phyloP scores from a whole-genome alignment of 2,329 filamentous ascomycete genomes.

The Fusarium sp. region DNA sequence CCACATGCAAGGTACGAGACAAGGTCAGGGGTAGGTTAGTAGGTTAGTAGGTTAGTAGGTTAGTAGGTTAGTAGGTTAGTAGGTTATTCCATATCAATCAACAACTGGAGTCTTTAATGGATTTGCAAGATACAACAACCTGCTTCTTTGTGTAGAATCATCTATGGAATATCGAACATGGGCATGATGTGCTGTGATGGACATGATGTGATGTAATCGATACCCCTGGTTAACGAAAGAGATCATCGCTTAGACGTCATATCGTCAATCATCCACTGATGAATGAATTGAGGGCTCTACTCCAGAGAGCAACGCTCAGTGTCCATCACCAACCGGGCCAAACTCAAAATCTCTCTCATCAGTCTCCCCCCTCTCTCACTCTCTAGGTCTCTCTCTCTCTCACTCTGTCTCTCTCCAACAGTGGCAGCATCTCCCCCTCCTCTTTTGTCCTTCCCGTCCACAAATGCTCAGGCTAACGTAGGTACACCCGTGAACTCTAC shows the following conservation, averaged over 20 bases:
- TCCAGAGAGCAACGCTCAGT: conserved; percentile 21
- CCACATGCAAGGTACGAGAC: conserved; percentile 34
- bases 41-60: no score
- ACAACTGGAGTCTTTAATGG: no score
- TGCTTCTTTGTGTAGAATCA: background rate
- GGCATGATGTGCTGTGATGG: conserved; percentile 1
- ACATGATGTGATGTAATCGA: conserved; percentile 15
- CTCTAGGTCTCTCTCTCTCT: background rate
- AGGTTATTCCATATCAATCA: no score
- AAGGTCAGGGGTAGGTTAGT: background rate
- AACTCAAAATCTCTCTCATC: conserved; percentile 32
- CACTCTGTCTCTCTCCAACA: no score
- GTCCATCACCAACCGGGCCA: conserved; percentile 15
- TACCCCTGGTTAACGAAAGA: background rate
- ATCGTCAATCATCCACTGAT: conserved; percentile 9
- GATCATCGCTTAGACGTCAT: conserved; percentile 29
- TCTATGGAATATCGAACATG: background rate
- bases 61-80: no score
- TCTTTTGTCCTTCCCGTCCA: conserved; percentile 23
- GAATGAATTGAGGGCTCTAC: background rate
- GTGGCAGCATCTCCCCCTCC: no score
- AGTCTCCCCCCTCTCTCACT: background rate
- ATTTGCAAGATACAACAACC: no score
- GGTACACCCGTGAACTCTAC: conserved; percentile 42
- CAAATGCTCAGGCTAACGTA: conserved; percentile 36